These are phyloP conservation scores for Cytospora piceae DNA, from an alignment of 2,329 filamentous ascomycete genomes.

Conservation along the genomic window DNA sequence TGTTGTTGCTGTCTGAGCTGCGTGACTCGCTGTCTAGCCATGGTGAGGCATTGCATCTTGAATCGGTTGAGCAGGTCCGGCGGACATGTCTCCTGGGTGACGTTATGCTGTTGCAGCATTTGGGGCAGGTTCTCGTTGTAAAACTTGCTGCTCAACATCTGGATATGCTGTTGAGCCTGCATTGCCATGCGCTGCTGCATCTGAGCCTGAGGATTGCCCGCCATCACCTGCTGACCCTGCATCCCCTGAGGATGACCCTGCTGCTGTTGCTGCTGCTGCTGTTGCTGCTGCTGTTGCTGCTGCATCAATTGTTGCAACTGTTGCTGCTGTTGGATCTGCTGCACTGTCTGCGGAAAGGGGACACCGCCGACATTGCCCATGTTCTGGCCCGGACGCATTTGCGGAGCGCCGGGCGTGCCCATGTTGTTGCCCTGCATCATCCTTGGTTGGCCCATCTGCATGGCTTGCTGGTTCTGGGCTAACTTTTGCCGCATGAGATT, in stretches of 20 bases:
- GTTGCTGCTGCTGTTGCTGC: constrained; percentile 39
- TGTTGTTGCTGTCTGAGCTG: constrained; percentile 32
- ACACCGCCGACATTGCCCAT: constrained; percentile 36
- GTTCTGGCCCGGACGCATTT: constrained; percentile 33
- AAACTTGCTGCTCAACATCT: constrained; percentile 35
- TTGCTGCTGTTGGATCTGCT: constrained; percentile 35
- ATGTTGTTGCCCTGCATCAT: constrained; percentile 43
- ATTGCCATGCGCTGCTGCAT: constrained; percentile 12
- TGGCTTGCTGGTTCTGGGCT: constrained; percentile 35
- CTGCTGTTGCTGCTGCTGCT: constrained; percentile 39
- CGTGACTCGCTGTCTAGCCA: constrained; percentile 44
- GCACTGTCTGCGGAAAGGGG: constrained; percentile 31
- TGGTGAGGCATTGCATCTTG: constrained; percentile 46
- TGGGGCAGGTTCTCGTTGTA: constrained; percentile 45
- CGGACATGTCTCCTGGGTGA: constrained; percentile 49
- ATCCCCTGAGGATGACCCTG: constrained; percentile 37
- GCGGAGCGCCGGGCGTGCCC: constrained; percentile 30
- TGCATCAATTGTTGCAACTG: constrained; percentile 40
- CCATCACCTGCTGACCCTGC: constrained; percentile 36
- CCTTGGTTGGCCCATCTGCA: constrained; percentile 32
- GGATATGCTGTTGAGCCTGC: constrained; percentile 21
- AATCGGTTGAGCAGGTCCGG: constrained; percentile 49
- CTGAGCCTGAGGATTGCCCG: constrained; percentile 28
- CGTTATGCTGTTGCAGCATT: constrained; percentile 45
- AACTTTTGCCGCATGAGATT: constrained; percentile 40